phyloP scores from a whole-genome alignment of 805 yeast genomes.

The Kodamaea kaohsiungensis region DNA sequence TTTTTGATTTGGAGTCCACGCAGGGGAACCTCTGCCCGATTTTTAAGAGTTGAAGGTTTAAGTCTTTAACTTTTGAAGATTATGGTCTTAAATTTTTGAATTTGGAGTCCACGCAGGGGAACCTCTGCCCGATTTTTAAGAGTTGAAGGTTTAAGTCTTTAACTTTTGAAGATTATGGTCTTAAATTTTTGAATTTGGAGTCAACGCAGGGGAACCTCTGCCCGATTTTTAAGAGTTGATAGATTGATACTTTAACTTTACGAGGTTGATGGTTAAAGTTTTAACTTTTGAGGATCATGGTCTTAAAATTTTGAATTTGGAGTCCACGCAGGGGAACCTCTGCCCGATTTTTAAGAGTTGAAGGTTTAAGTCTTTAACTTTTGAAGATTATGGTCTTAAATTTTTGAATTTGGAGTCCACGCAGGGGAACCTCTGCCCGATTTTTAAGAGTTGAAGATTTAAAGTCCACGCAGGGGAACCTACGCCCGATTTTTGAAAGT shows the following conservation, averaged over 20 bases:
- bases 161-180: too few species aligned
- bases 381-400: background rate
- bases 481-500: background rate
- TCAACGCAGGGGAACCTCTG: too few species aligned
- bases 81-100: background rate
- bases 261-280: too few species aligned
- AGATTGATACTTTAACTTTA: too few species aligned
- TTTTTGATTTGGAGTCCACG: background rate
- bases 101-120: background rate
- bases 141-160: too few species aligned
- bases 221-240: too few species aligned
- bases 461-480: conserved; percentile 2
- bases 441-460: too few species aligned
- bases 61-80: background rate
- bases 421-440: too few species aligned
- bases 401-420: background rate
- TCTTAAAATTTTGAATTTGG: background rate
- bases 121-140: background rate
- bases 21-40: background rate
- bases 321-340: background rate
- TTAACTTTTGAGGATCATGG: too few species aligned
- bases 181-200: too few species aligned
- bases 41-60: background rate
- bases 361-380: too few species aligned
- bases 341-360: background rate